A percentile compares a stretch with the other conserved stretches of the same genome.
These are phyloP conservation scores for Solanum pennellii DNA, from an alignment of 257 asterid genomes.

Conservation along the genomic window DNA sequence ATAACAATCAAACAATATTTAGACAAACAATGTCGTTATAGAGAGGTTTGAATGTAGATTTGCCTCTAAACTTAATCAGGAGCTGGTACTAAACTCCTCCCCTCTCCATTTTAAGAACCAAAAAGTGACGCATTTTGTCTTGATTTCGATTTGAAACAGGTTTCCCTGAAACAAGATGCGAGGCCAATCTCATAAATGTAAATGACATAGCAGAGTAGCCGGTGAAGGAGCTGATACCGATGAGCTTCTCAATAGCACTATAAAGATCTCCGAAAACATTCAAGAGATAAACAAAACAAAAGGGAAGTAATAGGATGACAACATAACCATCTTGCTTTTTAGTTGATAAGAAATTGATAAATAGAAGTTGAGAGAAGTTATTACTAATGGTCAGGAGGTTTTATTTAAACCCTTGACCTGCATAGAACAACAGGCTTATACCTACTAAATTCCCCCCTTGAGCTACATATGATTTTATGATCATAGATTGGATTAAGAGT, in stretches of 20 bases:
- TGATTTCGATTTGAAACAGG: neutral
- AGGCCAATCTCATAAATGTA: neutral
- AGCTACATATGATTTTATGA: slow-evolving; percentile 22
- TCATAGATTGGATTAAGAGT: slow-evolving; percentile 7
- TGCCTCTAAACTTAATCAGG: neutral
- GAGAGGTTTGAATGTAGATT: neutral
- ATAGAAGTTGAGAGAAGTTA: neutral
- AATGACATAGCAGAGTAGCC: neutral
- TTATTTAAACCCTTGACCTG: neutral
- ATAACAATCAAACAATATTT: neutral
- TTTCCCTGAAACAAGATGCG: neutral
- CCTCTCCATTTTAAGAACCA: neutral
- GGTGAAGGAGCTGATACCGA: neutral
- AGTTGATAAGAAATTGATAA: neutral
- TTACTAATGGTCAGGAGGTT: neutral
- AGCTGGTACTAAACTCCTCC: neutral
- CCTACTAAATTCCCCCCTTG: neutral
- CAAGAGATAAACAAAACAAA: neutral
- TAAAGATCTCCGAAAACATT: neutral
- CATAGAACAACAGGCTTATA: neutral
- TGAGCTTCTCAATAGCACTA: neutral
- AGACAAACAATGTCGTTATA: neutral
- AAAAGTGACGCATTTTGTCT: neutral
- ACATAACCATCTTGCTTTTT: neutral
- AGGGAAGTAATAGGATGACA: neutral